phyloP scores from a whole-genome alignment of 169 alveolate genomes.

The Cardiosporidium cionae region DNA sequence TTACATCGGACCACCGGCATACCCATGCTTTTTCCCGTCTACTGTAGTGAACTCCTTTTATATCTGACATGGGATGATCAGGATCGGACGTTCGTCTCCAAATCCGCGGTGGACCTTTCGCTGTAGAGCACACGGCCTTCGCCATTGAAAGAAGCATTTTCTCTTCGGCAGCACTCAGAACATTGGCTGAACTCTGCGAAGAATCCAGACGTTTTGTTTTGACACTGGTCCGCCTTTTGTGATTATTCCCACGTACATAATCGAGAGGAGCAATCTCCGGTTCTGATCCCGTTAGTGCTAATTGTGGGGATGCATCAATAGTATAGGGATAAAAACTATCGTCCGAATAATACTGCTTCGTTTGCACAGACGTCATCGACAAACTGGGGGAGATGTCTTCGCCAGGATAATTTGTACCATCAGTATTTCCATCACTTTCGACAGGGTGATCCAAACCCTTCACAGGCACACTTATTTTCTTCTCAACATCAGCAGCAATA shows the following conservation, averaged over 20 bases:
- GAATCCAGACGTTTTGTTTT: too few relatives aligned
- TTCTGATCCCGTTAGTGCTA: too few relatives aligned
- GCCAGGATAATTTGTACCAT: neutral
- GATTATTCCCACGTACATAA: too few relatives aligned
- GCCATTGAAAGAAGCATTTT: too few relatives aligned
- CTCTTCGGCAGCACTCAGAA: neutral
- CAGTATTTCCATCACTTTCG: neutral
- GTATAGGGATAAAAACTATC: too few relatives aligned
- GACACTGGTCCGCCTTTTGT: neutral
- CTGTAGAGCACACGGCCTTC: too few relatives aligned
- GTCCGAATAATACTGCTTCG: neutral
- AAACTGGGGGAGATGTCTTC: too few relatives aligned
- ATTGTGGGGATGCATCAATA: too few relatives aligned
- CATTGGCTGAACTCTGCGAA: neutral
- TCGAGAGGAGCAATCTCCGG: too few relatives aligned
- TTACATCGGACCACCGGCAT: conserved; percentile 15
- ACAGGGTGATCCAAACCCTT: neutral
- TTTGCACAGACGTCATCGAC: neutral
- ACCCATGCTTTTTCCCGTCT: conserved; percentile 16
- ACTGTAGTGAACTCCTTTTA: conserved; percentile 12
- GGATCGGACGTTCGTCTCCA: neutral
- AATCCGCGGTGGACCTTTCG: neutral
- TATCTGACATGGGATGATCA: neutral
- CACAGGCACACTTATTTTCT: neutral
- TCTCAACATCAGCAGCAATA: neutral